Evolutionary conservation across 108 stramenopile species (phyloP), one percentile per base, ranked within the genome.

Genomic region (Fistulifera solaris): DNA sequence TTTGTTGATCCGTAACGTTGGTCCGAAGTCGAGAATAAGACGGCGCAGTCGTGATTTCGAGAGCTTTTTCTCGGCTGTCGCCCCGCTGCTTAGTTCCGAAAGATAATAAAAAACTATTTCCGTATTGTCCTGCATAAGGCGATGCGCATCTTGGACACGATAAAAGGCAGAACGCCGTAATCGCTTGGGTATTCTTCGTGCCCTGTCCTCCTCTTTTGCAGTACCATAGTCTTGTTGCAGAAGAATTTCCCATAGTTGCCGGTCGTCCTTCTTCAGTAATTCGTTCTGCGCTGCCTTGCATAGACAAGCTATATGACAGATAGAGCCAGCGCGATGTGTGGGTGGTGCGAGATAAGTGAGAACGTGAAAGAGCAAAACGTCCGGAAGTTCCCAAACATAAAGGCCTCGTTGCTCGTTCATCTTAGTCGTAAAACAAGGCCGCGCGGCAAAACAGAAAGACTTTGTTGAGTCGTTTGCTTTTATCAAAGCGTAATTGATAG

Each of bases 1-100:
- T 40, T 68, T 57, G 54, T 90, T 90, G 47, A 85, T 70, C 22
- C 80, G 75, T 12, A 86, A 45, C 25, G 62, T 75, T 0, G 85
- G 84, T 54, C 72, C 80, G 67, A 75, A 84, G 54, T 84, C 76
- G 40, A 63, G 61, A 45, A 90, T 12, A 42, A 87, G 48, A 19
- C 66, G 59, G 21, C 61, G 41, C 42, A 90, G 54, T 23, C 66
- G 67, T 0, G 68, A 38, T 41, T 62, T 54, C 8, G 85, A 71
- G 10, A 90, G 40, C 40, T 74, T 76, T 19, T 54, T 58, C 5
- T 17, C 27, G 27, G 43, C 42, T 28, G 46, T 58, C 5, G 21
- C 17, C 35, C 15, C 19, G n/a, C 45, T 22, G 14, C 19, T 31
- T 31, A 76, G 39, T 67, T 81, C 79, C 25, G 47, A 66, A 27